Evolutionary conservation across 2,329 filamentous ascomycete genomes (phyloP), one percentile per base, ranked within the genome.

Genomic region (Fusarium falciforme): DNA sequence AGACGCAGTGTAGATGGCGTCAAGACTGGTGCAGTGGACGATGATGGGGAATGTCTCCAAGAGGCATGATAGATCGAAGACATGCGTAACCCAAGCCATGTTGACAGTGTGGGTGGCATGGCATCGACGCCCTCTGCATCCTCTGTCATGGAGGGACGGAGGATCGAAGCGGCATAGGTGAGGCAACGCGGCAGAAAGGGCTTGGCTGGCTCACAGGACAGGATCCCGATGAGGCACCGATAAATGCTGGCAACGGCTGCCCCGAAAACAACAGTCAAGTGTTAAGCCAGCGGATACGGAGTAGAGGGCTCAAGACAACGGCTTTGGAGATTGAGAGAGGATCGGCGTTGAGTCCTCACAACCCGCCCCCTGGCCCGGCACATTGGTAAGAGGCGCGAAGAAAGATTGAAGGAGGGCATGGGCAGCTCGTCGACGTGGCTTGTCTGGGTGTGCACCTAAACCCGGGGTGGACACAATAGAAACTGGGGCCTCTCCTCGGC

Each of bases 321-420:
- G 63, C 67, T 72, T 69, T 75, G 58, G 65, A 76, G 64, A 78
- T 76, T 77, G 70, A 73, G 61, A 66, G 68, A 72, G 72, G 77
- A 79, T 79, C 75, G 68, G 69, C 76, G 65, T 69, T 65, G 67
- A 68, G 54, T 70, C 66, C 75, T 66, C 70, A 64, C 71, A 63
- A 63, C 68, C 71, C 67, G 67, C 73, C 75, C 71, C 76, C 72
- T 75, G 74, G 77, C 70, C 72, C 77, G 65, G 69, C 68, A 71
- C 66, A 58, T 75, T 79, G 78, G 77, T 72, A 76, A 71, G 70
- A 76, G 76, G 64, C 55, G 63, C 73, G 61, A 68, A 72, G 66
- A 70, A 76, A 75, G 71, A 77, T 78, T 75, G 68, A 74, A 78
- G 73, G 76, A 73, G 74, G 47, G 47, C 27, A 76, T 65, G 66